Conservation (phyloP, 202 grass and related monocot species). For the Digitaria exilis region DNA sequence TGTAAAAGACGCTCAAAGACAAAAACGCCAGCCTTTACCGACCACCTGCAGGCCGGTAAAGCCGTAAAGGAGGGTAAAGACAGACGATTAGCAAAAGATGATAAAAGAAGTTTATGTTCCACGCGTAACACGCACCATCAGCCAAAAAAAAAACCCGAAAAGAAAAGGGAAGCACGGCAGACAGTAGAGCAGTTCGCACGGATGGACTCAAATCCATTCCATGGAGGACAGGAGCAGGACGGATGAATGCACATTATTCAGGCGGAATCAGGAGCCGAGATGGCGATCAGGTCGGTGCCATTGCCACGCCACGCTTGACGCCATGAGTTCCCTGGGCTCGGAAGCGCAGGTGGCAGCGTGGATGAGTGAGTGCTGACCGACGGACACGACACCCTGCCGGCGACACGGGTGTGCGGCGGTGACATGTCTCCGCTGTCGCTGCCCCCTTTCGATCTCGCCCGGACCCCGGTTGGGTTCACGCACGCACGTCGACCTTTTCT, state of each 20-base stretch:
- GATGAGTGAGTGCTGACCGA: neutral
- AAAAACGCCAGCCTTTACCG: constrained; percentile 33
- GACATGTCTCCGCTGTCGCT: constrained; percentile 20
- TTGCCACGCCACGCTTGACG: neutral
- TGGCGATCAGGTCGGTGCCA: neutral
- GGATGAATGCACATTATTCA: neutral
- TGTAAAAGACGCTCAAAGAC: constrained; percentile 19
- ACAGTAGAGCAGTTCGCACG: neutral
- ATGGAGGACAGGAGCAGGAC: neutral
- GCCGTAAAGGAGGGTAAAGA: neutral
- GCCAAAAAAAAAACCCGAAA: neutral
- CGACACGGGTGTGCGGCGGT: constrained; percentile 21
- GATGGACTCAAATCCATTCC: neutral
- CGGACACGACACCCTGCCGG: constrained; percentile 32
- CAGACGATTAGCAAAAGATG: constrained; percentile 14
- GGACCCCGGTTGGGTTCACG: neutral
- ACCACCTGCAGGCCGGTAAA: constrained; percentile 28
- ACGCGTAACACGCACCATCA: constrained; percentile 5
- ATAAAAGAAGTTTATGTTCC: neutral
- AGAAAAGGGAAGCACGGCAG: neutral
- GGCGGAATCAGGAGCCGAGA: neutral
- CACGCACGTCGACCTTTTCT: neutral
- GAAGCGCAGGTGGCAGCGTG: neutral
- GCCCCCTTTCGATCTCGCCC: neutral
- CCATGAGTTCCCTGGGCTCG: neutral